phyloP scores from a whole-genome alignment of 73 alveolate species.

The Breviolum minutum region DNA sequence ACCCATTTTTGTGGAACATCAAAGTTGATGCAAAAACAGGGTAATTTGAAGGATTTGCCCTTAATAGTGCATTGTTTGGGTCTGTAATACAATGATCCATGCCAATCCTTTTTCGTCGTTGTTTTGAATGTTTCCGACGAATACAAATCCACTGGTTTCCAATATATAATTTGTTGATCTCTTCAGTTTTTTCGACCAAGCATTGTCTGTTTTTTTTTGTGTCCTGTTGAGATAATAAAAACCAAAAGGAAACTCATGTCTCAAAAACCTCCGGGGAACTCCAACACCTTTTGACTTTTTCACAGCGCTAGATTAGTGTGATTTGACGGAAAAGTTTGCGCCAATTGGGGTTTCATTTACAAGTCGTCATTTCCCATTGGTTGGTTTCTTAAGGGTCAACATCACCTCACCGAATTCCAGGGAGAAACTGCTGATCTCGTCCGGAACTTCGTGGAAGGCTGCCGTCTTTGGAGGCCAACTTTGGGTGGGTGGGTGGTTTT shows the following conservation, averaged over 20 bases:
- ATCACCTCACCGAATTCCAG: neutral
- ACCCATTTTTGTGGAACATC: too few species aligned
- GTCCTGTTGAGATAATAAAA: too few species aligned
- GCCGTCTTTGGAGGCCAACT: conserved; percentile 30
- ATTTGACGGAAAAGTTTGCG: neutral
- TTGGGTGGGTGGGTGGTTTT: neutral
- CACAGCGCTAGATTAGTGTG: too few species aligned
- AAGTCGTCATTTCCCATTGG: neutral
- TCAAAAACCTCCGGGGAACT: too few species aligned
- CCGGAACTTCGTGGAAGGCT: neutral
- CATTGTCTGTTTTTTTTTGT: too few species aligned
- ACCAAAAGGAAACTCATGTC: neutral
- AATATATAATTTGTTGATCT: neutral
- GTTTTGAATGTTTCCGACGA: neutral
- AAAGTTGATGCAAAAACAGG: too few species aligned
- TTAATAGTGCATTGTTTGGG: too few species aligned
- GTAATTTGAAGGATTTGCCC: too few species aligned
- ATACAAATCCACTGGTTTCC: neutral
- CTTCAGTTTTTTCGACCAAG: too few species aligned
- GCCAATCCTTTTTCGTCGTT: neutral
- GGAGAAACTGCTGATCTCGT: conserved; percentile 18
- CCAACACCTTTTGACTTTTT: too few species aligned
- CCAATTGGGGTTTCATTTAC: neutral
- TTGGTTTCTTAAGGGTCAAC: too few species aligned
- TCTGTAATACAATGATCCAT: too few species aligned